Evolutionary conservation across 2,329 filamentous ascomycete species (phyloP), one percentile per base, ranked within the genome.

Genomic region (Penicillium brasilianum): DNA sequence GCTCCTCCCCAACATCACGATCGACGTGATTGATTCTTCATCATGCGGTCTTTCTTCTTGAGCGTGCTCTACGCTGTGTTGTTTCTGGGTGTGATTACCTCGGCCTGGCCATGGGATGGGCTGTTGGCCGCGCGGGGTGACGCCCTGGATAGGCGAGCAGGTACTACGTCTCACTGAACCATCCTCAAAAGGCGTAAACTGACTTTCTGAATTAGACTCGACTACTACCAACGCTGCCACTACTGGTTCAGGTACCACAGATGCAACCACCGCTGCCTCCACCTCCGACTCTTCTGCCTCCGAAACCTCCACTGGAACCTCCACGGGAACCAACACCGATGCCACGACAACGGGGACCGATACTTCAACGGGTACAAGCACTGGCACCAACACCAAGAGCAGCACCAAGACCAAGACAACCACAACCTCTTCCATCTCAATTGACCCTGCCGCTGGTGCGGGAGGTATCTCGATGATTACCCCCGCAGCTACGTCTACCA

Each of bases 381-480:
- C 65, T n/a, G 50, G 65, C 20, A 70, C 66, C 34, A 44, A 64
- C 8, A 69, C 61, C 30, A 71, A 70, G 50, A 43, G 18, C 18
- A 43, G 6, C 13, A 68, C 63, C 11, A 61, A 62, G 34, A 71
- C 66, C 20, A 72, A 66, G 50, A 69, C 69, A 25, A 71, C 74
- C 4, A 63, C 71, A 6, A 73, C 63, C n/a, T 69, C 75, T 20
- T 72, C 69, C 5, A 80, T 74, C 59, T 80, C 77, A 10, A 84
- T 85, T 71, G 82, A 87, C 64, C 74, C 84, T 53, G 80, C 83
- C 58, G 72, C 83, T 16, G 83, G 83, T 22, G 80, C 84, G 3
- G 88, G 88, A 49, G 87, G 87, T 56, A 80, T 89, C 58, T 80
- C 81, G 48, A 86, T 90, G 84, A 78, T 88, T 57, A 87, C 85